Base-by-base conservation (phyloP, 768 basidiomycete species). In the Tulasnella sp. region DNA sequence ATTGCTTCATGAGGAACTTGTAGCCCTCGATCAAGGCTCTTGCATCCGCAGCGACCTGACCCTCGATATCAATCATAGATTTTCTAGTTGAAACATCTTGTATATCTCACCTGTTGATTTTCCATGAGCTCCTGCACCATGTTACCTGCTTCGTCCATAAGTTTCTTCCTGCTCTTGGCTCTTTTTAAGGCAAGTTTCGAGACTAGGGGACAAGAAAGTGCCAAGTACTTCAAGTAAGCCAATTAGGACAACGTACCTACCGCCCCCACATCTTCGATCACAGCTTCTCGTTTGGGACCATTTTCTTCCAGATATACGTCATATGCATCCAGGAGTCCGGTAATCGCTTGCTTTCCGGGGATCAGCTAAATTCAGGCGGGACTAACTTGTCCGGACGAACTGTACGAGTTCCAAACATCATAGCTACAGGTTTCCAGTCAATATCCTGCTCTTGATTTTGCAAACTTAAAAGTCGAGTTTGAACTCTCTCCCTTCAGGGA, bases 201-300 rank as follows among this genome's bases (percentile, higher is more conserved):
- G 19, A 40, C 39, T 40, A 40, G 6, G 6, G n/a, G n/a, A n/a
- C n/a, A n/a, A 16, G 5, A n/a, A 40, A n/a, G 39, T 40, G n/a
- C 19, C 10, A 40, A n/a, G 39, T 40, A n/a, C 19, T 10, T n/a
- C 6, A 25, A 40, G 34, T 16, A 40, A 6, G 39, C 39, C 5
- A 16, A n/a, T 6, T 6, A n/a, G n/a, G n/a, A 25, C 6, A 10
- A 40, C 39, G 19, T 5, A 40, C 39, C 6, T 40, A 16, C 39
- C 10, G 39, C 39, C 19, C 39, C 27, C 10, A 40, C 27, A 25
- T 25, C 27, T n/a, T 40, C 39, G n/a, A 40, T n/a, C 27, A n/a
- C 39, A n/a, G n/a, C n/a, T n/a, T 40, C 39, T 40, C 39, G 39
- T n/a, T 40, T 40, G 6, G 39, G 39, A 10, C 39, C 39, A n/a